phyloP scores from a whole-genome alignment of 495 filamentous ascomycete species.

The Neurospora pannonica region DNA sequence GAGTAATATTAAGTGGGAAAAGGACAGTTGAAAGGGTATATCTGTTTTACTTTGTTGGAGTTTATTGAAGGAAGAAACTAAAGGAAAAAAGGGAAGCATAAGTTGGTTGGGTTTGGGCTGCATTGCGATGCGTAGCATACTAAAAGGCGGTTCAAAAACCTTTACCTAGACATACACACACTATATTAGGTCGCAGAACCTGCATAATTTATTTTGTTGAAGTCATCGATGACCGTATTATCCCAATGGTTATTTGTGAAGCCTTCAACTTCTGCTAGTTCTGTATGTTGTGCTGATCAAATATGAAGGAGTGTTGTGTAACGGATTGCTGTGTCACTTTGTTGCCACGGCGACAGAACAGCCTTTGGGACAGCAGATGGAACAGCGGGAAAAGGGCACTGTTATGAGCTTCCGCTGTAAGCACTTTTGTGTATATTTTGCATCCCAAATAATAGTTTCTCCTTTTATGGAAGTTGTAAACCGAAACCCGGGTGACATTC shows the following conservation, averaged over 20 bases:
- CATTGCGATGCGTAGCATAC: neutral
- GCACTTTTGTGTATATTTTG: neutral
- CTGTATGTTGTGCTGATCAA: neutral
- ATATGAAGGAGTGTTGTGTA: neutral
- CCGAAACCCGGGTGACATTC: neutral
- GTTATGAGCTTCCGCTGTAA: neutral
- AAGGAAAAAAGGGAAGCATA: neutral
- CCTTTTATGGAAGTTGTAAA: neutral
- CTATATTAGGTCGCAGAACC: neutral
- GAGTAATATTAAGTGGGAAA: neutral
- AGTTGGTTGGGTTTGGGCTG: neutral
- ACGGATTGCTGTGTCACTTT: neutral
- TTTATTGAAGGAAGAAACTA: neutral
- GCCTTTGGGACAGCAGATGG: neutral
- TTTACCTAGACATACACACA: neutral
- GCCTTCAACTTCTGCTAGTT: no score
- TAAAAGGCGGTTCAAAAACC: neutral
- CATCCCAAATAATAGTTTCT: neutral
- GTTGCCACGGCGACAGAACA: neutral
- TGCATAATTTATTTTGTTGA: neutral
- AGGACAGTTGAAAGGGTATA: neutral
- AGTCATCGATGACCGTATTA: neutral
- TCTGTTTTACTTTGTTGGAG: neutral
- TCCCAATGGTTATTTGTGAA: no score
- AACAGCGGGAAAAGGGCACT: neutral